These are phyloP conservation scores for Postia placenta DNA, from an alignment of 768 basidiomycete species.

Conservation along the genomic window DNA sequence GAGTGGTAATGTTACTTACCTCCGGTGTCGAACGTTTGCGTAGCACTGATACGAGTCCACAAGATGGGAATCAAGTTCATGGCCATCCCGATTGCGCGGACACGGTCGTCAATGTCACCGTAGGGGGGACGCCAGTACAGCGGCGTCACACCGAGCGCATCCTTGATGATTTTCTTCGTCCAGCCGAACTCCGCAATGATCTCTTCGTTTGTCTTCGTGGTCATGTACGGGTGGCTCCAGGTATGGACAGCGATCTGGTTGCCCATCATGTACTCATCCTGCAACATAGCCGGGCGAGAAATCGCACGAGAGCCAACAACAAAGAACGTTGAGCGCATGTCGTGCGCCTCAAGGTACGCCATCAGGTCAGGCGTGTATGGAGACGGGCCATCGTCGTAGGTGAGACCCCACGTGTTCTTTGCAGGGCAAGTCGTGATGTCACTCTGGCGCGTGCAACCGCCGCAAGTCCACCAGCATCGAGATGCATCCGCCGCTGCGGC, in stretches of 20 bases:
- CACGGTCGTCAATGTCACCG: slow-evolving; percentile 81
- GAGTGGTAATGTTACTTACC: slow-evolving; percentile 39
- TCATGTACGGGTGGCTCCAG: slow-evolving; percentile 70
- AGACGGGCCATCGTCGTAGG: slow-evolving; percentile 78
- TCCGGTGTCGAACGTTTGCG: slow-evolving; percentile 65
- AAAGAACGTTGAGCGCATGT: slow-evolving; percentile 83
- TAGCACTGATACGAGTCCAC: slow-evolving; percentile 66
- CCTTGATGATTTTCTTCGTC: slow-evolving; percentile 80
- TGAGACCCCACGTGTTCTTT: slow-evolving; percentile 50
- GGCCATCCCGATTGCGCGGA: slow-evolving; percentile 74
- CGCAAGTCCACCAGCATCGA: slow-evolving; percentile 80
- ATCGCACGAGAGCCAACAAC: slow-evolving; percentile 78
- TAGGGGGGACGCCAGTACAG: slow-evolving; percentile 79
- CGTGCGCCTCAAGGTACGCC: slow-evolving; percentile 53
- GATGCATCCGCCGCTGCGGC: slow-evolving; percentile 37
- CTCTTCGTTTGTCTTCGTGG: slow-evolving; percentile 69
- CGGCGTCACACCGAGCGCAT: slow-evolving; percentile 73
- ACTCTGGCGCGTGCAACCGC: slow-evolving; percentile 57
- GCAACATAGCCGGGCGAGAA: slow-evolving; percentile 62
- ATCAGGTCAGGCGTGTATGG: slow-evolving; percentile 72
- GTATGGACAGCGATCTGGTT: slow-evolving; percentile 76
- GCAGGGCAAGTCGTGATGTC: slow-evolving; percentile 77
- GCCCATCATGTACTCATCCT: slow-evolving; percentile 66
- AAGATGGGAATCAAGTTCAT: slow-evolving; percentile 83
- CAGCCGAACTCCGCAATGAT: slow-evolving; percentile 88